These are phyloP conservation scores for Penicillium olsonii DNA, from an alignment of 2,329 filamentous ascomycete species.

Conservation along the genomic window DNA sequence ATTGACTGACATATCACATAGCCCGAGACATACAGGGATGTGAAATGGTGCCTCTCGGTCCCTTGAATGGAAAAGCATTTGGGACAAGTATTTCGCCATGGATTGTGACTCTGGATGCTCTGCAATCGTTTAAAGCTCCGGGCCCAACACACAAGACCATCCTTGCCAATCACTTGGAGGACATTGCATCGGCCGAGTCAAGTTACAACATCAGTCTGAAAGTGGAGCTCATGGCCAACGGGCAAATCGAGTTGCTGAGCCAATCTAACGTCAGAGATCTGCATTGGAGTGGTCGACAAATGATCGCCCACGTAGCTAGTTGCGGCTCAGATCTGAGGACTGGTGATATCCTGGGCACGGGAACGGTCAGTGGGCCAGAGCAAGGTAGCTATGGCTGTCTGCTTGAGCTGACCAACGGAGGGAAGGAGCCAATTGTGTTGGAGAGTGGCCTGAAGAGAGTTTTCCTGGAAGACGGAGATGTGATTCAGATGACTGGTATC, in stretches of 20 bases:
- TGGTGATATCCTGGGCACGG: slow-evolving; percentile 35
- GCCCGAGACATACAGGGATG: slow-evolving; percentile 58
- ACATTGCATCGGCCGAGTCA: slow-evolving; percentile 9
- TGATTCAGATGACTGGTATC: slow-evolving; percentile 29
- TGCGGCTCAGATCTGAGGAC: slow-evolving; percentile 30
- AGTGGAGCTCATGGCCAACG: slow-evolving; percentile 18
- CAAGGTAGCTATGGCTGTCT: slow-evolving; percentile 29
- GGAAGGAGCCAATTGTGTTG: slow-evolving; percentile 21
- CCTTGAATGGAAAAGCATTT: slow-evolving; percentile 63
- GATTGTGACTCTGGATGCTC: slow-evolving; percentile 62
- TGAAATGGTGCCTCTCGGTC: slow-evolving; percentile 63
- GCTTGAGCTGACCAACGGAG: slow-evolving; percentile 31
- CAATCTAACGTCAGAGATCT: slow-evolving; percentile 21
- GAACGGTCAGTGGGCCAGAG: slow-evolving; percentile 30
- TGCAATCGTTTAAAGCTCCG: slow-evolving; percentile 37
- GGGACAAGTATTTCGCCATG: slow-evolving; percentile 63
- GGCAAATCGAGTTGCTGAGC: slow-evolving; percentile 10
- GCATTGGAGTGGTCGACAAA: slow-evolving; percentile 33
- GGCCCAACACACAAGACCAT: slow-evolving; percentile 19
- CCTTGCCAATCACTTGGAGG: slow-evolving; percentile 20
- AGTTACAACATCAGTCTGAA: slow-evolving; percentile 27
- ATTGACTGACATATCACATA: not conserved
- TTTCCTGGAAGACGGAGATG: slow-evolving; percentile 31
- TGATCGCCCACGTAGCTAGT: slow-evolving; percentile 33
- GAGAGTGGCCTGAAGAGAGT: slow-evolving; percentile 18